Conservation (phyloP, 2,329 filamentous ascomycete species). For the Cylindrodendrum hubeiense region DNA sequence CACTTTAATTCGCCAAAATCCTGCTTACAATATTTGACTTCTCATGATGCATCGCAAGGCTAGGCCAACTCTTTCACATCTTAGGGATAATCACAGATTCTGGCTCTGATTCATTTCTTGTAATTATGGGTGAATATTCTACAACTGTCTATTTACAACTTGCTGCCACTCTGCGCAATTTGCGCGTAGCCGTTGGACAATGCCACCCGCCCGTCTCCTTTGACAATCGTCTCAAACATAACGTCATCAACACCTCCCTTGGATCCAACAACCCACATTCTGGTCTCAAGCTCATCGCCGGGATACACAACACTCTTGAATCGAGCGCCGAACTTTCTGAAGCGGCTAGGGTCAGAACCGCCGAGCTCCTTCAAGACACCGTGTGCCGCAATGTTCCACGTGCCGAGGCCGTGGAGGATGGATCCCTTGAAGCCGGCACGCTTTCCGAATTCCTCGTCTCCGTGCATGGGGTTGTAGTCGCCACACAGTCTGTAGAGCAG, state of each 20-base stretch:
- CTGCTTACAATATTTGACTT: too few relatives aligned
- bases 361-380: constrained; percentile 56
- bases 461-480: constrained; percentile 63
- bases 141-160: constrained; percentile 36
- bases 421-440: constrained; percentile 58
- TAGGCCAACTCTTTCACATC: neutral
- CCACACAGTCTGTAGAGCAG: constrained; percentile 60
- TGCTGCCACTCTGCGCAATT: constrained; percentile 44
- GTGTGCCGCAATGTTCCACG: constrained; percentile 61
- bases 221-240: constrained; percentile 55
- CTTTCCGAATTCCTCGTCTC: constrained; percentile 55
- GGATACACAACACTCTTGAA: constrained; percentile 62
- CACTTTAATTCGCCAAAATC: neutral
- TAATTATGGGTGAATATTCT: neutral
- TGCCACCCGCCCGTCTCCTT: constrained; percentile 52
- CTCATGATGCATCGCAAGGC: neutral
- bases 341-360: constrained; percentile 52
- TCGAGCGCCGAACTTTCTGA: constrained; percentile 58
- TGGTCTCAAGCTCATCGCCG: constrained; percentile 57
- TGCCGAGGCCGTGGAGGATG: constrained; percentile 61
- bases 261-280: constrained; percentile 55
- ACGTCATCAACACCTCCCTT: constrained; percentile 50
- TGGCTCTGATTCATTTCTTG: neutral
- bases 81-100: neutral
- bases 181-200: constrained; percentile 52